Evolutionary conservation across 768 basidiomycete species (phyloP), one percentile per base, ranked within the genome.

Genomic region (Lactarius deliciosus): DNA sequence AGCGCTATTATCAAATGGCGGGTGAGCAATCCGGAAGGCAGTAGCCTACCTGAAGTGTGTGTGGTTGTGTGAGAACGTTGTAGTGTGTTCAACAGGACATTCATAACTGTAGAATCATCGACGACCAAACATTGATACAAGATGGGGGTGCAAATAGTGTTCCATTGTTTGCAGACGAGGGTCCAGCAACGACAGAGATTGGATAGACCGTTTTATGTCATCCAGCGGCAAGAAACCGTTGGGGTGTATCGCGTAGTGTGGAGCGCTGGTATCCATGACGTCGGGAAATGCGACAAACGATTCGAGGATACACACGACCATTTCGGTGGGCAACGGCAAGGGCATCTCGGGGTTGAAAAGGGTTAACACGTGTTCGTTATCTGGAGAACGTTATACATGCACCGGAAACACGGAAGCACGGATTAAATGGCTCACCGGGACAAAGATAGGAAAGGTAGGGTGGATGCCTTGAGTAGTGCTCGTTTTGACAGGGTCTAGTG

Each of bases 111-210:
- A 43, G 54, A n/a, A 30, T 64, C 66, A 13, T 56, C 62, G 43
- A 68, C 45, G 34, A 63, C 45, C 25, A 68, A 55, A n/a, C 43
- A 64, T 56, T 45, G 57, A 53, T 68, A 68, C 20, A 68, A 55
- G 28, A 28, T 38, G 34, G 58, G 66, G 34, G 34, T 60, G 54
- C 54, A 68, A 25, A 68, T 60, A 4, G 53, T 11, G 32, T 68
- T 60, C 66, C 66, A 68, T 20, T n/a, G 66, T 32, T 20, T 60
- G 63, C 66, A 68, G 62, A 68, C 66, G 18, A 64, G 62, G 53
- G 63, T n/a, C 15, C 1, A 64, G 41, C 40, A 63, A 47, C 50
- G 15, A 56, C 15, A 64, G 34, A 8, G 41, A 38, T 10, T 22
- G 34, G 4, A 34, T 45, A 13, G 63, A 68, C 5, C n/a, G 53